These are phyloP conservation scores for Dictyostelium purpureum DNA, from an alignment of 78 protist genomes.

Conservation along the genomic window DNA sequence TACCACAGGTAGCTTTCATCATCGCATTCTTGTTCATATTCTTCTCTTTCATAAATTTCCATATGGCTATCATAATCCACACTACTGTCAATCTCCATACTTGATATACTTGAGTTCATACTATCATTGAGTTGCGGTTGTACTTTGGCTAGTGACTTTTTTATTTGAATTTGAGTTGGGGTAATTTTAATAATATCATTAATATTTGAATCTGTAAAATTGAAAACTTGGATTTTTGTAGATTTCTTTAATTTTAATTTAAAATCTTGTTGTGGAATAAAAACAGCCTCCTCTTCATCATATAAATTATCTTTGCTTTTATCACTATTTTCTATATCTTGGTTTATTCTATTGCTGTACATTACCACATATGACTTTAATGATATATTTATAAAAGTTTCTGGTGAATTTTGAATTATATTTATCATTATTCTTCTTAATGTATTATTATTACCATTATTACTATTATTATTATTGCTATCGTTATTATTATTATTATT, in stretches of 20 bases:
- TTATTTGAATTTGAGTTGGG: neutral
- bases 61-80: neutral
- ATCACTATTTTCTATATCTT: neutral
- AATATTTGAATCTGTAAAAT: conserved; percentile 10
- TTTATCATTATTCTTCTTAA: conserved; percentile 14
- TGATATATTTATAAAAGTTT: neutral
- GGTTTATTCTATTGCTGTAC: no score
- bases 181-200: neutral
- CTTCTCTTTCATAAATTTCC: neutral
- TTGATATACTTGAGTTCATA: neutral
- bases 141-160: neutral
- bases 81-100: neutral
- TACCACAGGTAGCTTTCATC: neutral
- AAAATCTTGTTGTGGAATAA: conserved; percentile 19
- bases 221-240: conserved; percentile 9
- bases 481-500: neutral
- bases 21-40: neutral
- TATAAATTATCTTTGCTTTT: neutral
- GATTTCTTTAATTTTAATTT: conserved; percentile 8
- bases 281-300: neutral
- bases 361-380: neutral
- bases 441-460: neutral
- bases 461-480: neutral
- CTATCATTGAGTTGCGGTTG: neutral
- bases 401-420: neutral